phyloP scores from a whole-genome alignment of 1,284 basidiomycete genomes.

The Vanrija sp. region DNA sequence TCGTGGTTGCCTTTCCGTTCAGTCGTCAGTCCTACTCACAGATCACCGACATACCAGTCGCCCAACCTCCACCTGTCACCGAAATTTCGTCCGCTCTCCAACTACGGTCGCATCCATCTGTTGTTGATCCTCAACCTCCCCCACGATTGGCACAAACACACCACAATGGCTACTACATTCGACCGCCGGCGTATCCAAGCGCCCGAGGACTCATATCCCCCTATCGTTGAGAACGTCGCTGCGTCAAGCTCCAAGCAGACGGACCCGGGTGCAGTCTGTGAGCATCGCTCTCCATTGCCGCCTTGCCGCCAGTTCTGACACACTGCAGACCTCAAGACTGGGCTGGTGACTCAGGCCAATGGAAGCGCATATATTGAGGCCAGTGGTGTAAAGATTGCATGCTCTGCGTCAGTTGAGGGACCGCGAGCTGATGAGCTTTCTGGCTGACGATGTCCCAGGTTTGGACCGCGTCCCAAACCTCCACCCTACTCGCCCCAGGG shows the following conservation, averaged over 20 bases:
- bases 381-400: conserved; percentile 80
- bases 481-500: conserved; percentile 76
- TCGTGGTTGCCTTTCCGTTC: too few species aligned
- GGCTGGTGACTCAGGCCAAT: conserved; percentile 85
- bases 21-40: too few species aligned
- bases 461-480: conserved; percentile 73
- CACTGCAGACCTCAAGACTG: conserved; percentile 75
- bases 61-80: too few species aligned
- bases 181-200: conserved; percentile 84
- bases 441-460: conserved; percentile 56
- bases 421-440: background rate
- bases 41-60: too few species aligned
- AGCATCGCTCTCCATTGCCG: too few species aligned
- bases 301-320: too few species aligned
- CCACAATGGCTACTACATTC: conserved; percentile 51
- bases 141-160: background rate
- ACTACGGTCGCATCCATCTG: background rate
- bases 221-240: conserved; percentile 54
- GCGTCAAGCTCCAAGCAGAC: too few species aligned
- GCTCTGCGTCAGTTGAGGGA: conserved; percentile 70
- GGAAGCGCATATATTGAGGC: conserved; percentile 93
- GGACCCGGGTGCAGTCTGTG: too few species aligned
- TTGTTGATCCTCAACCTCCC: conserved; percentile 3
- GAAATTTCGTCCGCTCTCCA: background rate
- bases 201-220: conserved; percentile 72